phyloP scores from a whole-genome alignment of 192 early-diverging fungal genomes.

The Backusella mclennaniae region DNA sequence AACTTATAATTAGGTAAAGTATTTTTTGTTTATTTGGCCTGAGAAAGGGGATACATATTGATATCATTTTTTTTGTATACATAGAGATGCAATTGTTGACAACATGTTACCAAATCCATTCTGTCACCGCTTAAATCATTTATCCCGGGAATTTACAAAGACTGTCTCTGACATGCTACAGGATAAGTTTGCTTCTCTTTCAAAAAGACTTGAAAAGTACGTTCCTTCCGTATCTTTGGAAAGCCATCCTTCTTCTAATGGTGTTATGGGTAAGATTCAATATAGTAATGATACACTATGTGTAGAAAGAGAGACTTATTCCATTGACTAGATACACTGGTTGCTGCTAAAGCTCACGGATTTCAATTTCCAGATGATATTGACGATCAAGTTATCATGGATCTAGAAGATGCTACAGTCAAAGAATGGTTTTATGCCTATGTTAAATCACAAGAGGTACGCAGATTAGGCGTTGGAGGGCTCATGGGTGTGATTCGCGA shows the following conservation, averaged over 20 bases:
- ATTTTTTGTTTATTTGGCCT: too few species aligned
- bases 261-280: constrained; percentile 25
- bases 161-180: constrained; percentile 18
- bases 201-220: constrained; percentile 23
- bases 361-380: constrained; percentile 31
- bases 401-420: constrained; percentile 28
- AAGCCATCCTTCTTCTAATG: constrained; percentile 41
- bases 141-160: constrained; percentile 27
- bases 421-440: constrained; percentile 39
- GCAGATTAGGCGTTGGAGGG: constrained; percentile 33
- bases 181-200: constrained; percentile 19
- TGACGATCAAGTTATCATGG: constrained; percentile 20
- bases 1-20: constrained; percentile 35
- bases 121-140: constrained; percentile 23
- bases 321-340: constrained; percentile 16
- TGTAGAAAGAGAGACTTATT: too few species aligned
- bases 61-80: too few species aligned
- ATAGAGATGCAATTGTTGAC: constrained; percentile 31
- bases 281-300: not conserved
- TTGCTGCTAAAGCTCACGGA: constrained; percentile 34
- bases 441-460: constrained; percentile 26
- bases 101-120: constrained; percentile 35
- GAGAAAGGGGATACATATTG: too few species aligned
- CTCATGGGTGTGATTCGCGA: constrained; percentile 37
- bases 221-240: constrained; percentile 34